Conservation (phyloP, 306 rosid species). For the Cucurbita argyrosperma region DNA sequence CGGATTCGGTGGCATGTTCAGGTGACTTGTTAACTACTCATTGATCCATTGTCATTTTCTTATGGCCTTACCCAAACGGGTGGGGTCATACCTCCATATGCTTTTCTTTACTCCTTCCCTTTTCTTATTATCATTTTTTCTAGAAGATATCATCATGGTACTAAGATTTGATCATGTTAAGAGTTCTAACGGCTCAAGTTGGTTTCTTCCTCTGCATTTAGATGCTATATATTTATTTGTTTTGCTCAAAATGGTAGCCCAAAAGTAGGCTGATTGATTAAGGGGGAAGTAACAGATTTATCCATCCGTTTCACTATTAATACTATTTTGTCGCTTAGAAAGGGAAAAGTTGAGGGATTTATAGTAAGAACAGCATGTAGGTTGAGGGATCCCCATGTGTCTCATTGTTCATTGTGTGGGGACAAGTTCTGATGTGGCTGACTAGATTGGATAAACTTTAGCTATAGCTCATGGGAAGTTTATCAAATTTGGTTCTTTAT, state of each 20-base stretch:
- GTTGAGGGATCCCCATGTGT: background rate
- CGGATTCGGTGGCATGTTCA: background rate
- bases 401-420: background rate
- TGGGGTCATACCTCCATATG: background rate
- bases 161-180: background rate
- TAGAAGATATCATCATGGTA: background rate
- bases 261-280: background rate
- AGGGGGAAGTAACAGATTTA: background rate
- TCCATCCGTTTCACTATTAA: background rate
- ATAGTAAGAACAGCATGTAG: background rate
- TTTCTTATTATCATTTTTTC: background rate
- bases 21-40: constrained; percentile 3
- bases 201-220: background rate
- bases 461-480: background rate
- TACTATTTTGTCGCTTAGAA: background rate
- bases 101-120: background rate
- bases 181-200: background rate
- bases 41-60: background rate
- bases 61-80: background rate
- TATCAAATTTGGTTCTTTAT: background rate
- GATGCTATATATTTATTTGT: background rate
- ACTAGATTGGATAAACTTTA: background rate
- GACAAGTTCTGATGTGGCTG: background rate
- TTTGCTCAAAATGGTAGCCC: background rate
- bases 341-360: background rate